These are phyloP conservation scores for Bassia scoparia DNA, from an alignment of 148 eudicot species.

Conservation along the genomic window DNA sequence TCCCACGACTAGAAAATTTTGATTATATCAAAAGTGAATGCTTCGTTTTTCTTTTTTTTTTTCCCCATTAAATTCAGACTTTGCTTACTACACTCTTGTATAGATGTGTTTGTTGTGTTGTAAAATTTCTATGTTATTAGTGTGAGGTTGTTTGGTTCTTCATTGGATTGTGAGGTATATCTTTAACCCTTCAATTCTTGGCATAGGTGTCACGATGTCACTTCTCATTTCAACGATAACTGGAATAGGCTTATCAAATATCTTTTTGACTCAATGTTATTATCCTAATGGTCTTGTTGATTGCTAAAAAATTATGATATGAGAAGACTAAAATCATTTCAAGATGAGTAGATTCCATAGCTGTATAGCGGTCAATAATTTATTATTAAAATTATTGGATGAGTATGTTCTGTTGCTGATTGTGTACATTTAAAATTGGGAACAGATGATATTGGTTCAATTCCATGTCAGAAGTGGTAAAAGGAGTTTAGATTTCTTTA, in stretches of 20 bases:
- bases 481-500: neutral
- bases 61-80: neutral
- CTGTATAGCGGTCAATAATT: too few species aligned
- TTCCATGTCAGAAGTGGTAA: neutral
- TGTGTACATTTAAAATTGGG: too few species aligned
- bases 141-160: neutral
- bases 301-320: too few species aligned
- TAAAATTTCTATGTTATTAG: too few species aligned
- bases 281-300: too few species aligned
- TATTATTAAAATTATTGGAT: too few species aligned
- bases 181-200: neutral
- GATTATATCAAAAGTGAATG: neutral
- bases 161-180: neutral
- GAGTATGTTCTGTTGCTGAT: too few species aligned
- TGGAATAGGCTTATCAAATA: too few species aligned
- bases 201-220: neutral
- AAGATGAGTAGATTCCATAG: too few species aligned
- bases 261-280: too few species aligned
- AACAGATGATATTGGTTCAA: neutral
- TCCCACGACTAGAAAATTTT: neutral
- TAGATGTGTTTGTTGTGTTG: neutral
- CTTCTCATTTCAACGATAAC: neutral
- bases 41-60: too few species aligned
- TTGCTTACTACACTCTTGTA: neutral
- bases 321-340: too few species aligned